Base-by-base conservation (phyloP, 495 filamentous ascomycete genomes). In the Melanomma pulvis-pyrius region DNA sequence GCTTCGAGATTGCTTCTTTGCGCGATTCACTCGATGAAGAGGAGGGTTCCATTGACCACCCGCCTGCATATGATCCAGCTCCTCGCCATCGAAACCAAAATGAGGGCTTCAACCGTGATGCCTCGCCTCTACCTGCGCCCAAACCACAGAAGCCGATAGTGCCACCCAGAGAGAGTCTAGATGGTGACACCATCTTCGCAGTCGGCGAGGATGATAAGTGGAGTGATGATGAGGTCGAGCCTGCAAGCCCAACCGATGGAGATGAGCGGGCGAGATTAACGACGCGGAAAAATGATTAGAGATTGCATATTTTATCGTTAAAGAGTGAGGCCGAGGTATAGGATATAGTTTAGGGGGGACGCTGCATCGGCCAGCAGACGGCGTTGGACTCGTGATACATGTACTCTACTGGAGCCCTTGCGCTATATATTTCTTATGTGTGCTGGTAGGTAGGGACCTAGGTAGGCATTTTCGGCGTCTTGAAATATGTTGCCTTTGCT, bases 1-100 rank as follows among this genome's bases (percentile, higher is more conserved):
- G 92, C 12, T 98, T 99, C 71, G 96, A 99, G 75, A 96, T 99
- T 70, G 90, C 90, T 55, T 93, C 92, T 39, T 90, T 99, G 52
- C 92, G 91, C 28, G 90, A 92, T 74, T 88, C 84, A 0, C 83
- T 92, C 48, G 93, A 97, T 68, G 85, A 89, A 65, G 79, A 81
- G 53, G 76, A 78, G 19, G 76, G 65, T n/a, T 44, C 26, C 5
- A 55, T 54, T 21, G 48, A 48, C 24, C 32, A 56, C 11, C 67
- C 63, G 19, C 73, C 63, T 11, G 64, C 64, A 3, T 74, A 73
- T 39, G 66, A 72, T 28, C 68, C 68, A 17, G 65, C 60, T 3
- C 61, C 61, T 9, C 50, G 64, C n/a, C 44, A 59, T 8, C 36
- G 39, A 15, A 53, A 28, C 44, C 46, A 22, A 13, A 53, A 34